Evolutionary conservation across 306 rosid species (phyloP), one percentile per base, ranked within the genome.

Genomic region (Quercus rubra): DNA sequence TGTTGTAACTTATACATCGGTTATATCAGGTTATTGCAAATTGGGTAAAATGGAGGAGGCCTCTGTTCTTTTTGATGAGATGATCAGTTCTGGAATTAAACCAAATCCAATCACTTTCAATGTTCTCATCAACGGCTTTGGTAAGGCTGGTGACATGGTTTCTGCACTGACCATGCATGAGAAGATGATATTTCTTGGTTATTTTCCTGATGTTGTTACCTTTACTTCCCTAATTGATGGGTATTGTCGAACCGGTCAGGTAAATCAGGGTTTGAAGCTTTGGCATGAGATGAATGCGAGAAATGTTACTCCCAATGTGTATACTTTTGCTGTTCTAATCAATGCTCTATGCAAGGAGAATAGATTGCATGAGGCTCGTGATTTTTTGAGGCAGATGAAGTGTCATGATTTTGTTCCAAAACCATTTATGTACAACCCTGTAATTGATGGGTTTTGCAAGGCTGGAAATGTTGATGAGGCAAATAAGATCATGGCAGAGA

Each of bases 401-500:
- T 64, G 49, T 54, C 81, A 82, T 55, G 76, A 82, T 75, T 74
- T 88, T 74, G 87, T 88, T 79, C 80, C 93, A 6, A 79, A 84
- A 79, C 61, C 96, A 33, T 94, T 94, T 83, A 79, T 91, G 17
- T 92, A 89, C 64, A 92, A 92, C 79, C 98, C 97, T 59, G 91
- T 94, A 62, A 79, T 92, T 76, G 98, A 94, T 71, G 93, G 96
- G 59, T 91, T 87, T 72, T 94, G 96, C 84, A 94, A 94, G 85
- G 90, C 88, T 76, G 98, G 98, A 17, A 87, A 91, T 67, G 82
- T 92, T 62, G 97, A 94, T 15, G 91, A 94, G 85, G 98, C 98
- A 55, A 92, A 88, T 70, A 25, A 61, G 73, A 89, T 94, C 78
- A 80, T 86, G 17, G 87, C 81, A 23, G 98, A 92, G 86, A 91